Conservation (phyloP, 2,329 filamentous ascomycete genomes). For the Aureobasidium sp. region DNA sequence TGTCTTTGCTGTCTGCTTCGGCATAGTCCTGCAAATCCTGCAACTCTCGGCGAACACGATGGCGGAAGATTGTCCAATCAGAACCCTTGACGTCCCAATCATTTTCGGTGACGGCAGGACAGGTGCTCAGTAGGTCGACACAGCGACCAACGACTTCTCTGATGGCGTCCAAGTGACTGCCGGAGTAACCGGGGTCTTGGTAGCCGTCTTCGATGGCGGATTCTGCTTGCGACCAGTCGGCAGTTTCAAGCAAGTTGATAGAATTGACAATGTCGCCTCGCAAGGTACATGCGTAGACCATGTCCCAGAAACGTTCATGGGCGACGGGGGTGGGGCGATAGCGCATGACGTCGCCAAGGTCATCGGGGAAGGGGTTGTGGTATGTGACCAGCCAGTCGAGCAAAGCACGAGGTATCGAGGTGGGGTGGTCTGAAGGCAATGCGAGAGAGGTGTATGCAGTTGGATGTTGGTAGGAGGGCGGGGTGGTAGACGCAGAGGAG, state of each 20-base stretch:
- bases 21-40: slow-evolving; percentile 70
- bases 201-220: slow-evolving; percentile 52
- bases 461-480: slow-evolving; percentile 22
- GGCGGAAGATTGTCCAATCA: slow-evolving; percentile 79
- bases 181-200: slow-evolving; percentile 62
- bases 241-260: slow-evolving; percentile 61
- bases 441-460: slow-evolving; percentile 12
- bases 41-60: slow-evolving; percentile 62
- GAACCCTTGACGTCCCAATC: slow-evolving; percentile 79
- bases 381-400: slow-evolving; percentile 75
- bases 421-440: slow-evolving; percentile 19
- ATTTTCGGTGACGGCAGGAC: slow-evolving; percentile 57
- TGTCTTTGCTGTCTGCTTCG: slow-evolving; percentile 58
- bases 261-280: slow-evolving; percentile 66
- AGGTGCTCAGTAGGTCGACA: slow-evolving; percentile 62
- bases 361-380: slow-evolving; percentile 64
- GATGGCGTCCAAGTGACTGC: slow-evolving; percentile 69
- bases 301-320: slow-evolving; percentile 78
- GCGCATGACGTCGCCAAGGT: slow-evolving; percentile 57
- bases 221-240: slow-evolving; percentile 71
- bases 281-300: slow-evolving; percentile 64
- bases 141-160: slow-evolving; percentile 64
- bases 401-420: slow-evolving; percentile 65
- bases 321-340: slow-evolving; percentile 66
- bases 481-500: slow-evolving; percentile 26